Percentiles rank a stretch among this genome's conserved stretches.
phyloP scores from a whole-genome alignment of 805 yeast species.

The Cyberlindnera galapagoensis region DNA sequence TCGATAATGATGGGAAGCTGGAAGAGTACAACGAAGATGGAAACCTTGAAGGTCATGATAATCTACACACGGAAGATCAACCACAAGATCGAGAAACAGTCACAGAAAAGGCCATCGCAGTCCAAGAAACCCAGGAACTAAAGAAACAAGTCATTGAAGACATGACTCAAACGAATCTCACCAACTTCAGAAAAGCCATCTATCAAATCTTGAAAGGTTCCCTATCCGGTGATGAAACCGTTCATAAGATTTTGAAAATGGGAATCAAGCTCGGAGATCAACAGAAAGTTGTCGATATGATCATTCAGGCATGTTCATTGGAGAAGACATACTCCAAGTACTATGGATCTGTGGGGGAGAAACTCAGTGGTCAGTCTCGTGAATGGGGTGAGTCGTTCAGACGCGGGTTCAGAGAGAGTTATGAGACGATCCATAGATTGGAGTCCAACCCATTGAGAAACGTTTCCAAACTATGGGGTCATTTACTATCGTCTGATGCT shows the following conservation, averaged over 20 bases:
- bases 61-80: not conserved
- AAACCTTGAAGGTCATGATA: conserved; percentile 1
- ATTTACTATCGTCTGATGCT: conserved; percentile 63
- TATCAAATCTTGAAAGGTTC: conserved; percentile 84
- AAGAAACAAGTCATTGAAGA: conserved; percentile 38
- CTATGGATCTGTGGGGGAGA: conserved; percentile 72
- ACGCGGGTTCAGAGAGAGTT: conserved; percentile 47
- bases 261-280: conserved; percentile 37
- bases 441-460: conserved; percentile 73
- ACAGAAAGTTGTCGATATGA: conserved; percentile 57
- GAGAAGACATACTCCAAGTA: conserved; percentile 82
- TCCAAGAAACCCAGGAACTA: conserved; percentile 17
- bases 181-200: conserved; percentile 66
- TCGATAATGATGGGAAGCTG: conserved; percentile 37
- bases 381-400: conserved; percentile 55
- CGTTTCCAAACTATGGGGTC: conserved; percentile 83
- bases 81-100: conserved; percentile 34
- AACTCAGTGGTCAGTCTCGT: conserved; percentile 43
- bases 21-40: conserved; percentile 20
- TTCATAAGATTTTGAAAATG: conserved; percentile 68
- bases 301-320: conserved; percentile 76
- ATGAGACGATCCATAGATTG: conserved; percentile 52
- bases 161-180: conserved; percentile 57
- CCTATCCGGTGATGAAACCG: conserved; percentile 88
- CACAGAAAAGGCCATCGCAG: too few species aligned